Base-by-base conservation (phyloP, 2,329 filamentous ascomycete genomes). In the Phaeophleospora eucalypticola region DNA sequence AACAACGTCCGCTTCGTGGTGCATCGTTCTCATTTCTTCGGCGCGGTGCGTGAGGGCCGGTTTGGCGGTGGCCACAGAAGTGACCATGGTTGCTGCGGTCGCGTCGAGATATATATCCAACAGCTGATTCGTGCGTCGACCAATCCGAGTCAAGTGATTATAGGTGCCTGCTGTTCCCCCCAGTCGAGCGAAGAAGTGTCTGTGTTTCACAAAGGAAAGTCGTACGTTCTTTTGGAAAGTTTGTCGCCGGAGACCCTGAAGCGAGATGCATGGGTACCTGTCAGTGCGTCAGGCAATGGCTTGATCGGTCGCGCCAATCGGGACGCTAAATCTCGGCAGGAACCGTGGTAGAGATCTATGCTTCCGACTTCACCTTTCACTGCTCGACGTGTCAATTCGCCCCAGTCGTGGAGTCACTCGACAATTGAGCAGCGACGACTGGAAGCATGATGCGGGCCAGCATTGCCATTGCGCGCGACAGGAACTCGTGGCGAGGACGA, bases 1-100 rank as follows among this genome's bases (percentile, higher is more conserved):
- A 35, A 97, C 87, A 29, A 95, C 83, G 62, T 98, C 93, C 53
- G 78, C 79, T 58, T 83, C 78, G 59, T 83, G 79, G 67, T 82
- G 77, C 34, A 73, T 61, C 36, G 65, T 65, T 53, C 78, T 71
- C 59, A 73, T 61, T 61, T 76, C 71, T 18, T 50, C 49, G 33
- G 55, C 55, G 43, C 48, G 46, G 32, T 56, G 51, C 19, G 48
- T 43, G 14, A 55, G 39, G 4, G 54, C 46, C 21, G 50, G 41
- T 41, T 39, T 45, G 39, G 52, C 50, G n/a, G 17, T 27, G 7
- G 33, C 6, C 24, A 29, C 12, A 12, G 24, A 6, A 12, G 24
- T 12, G 24, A 29, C 24, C 24, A 29, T n/a, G n/a, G n/a, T n/a
- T n/a, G n/a, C n/a, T n/a, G n/a, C n/a, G n/a, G n/a, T n/a, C n/a